These are phyloP conservation scores for Candolleomyces aberdarensis DNA, from an alignment of 768 basidiomycete genomes.

Conservation along the genomic window DNA sequence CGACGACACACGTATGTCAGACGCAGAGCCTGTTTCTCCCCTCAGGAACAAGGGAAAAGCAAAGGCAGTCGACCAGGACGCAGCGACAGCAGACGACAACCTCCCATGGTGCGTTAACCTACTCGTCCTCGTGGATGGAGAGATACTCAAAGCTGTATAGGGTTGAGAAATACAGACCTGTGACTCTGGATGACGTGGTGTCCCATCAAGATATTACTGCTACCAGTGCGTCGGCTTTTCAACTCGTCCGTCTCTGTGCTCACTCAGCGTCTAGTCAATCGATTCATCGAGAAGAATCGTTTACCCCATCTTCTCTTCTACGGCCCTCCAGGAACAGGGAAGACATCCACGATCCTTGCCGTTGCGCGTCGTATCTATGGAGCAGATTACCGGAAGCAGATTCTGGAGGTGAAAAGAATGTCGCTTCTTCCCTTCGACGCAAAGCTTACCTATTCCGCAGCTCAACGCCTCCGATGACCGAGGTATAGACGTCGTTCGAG, in stretches of 20 bases:
- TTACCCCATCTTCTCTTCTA: conserved; percentile 96
- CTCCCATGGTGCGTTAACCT: conserved; percentile 71
- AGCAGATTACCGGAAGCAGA: conserved; percentile 79
- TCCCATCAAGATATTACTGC: conserved; percentile 94
- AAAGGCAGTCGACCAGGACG: conserved; percentile 47
- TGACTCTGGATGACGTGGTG: conserved; percentile 89
- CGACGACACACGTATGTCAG: conserved; percentile 51
- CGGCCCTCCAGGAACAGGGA: conserved; percentile 97
- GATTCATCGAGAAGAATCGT: conserved; percentile 93
- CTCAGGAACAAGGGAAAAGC: conserved; percentile 64
- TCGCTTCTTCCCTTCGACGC: neutral
- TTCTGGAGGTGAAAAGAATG: conserved; percentile 68
- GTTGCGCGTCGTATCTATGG: conserved; percentile 96
- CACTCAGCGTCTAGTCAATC: conserved; percentile 63
- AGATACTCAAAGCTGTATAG: conserved; percentile 35
- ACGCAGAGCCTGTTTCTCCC: conserved; percentile 35
- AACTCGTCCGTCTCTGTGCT: conserved; percentile 9
- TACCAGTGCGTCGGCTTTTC: conserved; percentile 64
- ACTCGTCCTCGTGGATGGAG: conserved; percentile 3
- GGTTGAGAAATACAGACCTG: conserved; percentile 98
- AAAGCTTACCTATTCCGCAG: conserved; percentile 35
- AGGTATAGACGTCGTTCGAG: conserved; percentile 97
- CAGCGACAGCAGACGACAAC: conserved; percentile 48
- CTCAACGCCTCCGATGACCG: conserved; percentile 98
- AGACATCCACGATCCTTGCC: conserved; percentile 95